Evolutionary conservation across 2,329 filamentous ascomycete genomes (phyloP), one percentile per base, ranked within the genome.

Genomic region (Penicillium occitanis): DNA sequence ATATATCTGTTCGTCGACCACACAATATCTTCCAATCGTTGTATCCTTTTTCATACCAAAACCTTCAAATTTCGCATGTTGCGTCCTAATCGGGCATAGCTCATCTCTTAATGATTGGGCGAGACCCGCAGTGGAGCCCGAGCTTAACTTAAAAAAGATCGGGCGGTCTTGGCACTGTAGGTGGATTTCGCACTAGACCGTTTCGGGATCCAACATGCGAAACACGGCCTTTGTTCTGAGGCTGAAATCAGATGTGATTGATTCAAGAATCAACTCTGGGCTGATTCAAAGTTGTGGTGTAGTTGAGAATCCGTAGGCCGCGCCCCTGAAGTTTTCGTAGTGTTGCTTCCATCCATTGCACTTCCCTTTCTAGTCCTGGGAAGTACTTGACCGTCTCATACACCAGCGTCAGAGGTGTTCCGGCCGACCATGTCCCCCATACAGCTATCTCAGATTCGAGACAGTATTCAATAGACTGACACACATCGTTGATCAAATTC

Each of bases 381-480:
- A 60, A 22, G 22, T 44, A 14, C 40, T 66, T 66, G 25, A 58
- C 42, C 2, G 66, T 69, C 30, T 67, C 68, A 22, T 68, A 63
- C 19, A 68, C 58, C 13, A 69, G 33, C 5, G 55, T 62, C 28
- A 69, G 33, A 50, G 63, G 61, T 28, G 68, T 61, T 13, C 63
- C 33, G 7, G 50, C 44, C 3, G 63, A 60, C 55, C 57, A 53
- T 33, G 59, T 35, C 14, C 71, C 66, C 7, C 66, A 42, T 22
- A 72, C 40, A 11, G 67, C 22, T 64, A 71, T 71, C 1, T 71
- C 67, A 3, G 73, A 69, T 44, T 72, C 65, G 46, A 76, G 44
- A 57, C 72, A 74, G 58, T 74, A 79, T 63, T 78, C 73, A 10
- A 79, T 63, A 0, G 76, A 75, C 61, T 77, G 74, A 58, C 77